These are phyloP conservation scores for Aspergillus fumigatiaffinis DNA, from an alignment of 2,329 filamentous ascomycete genomes.

Conservation along the genomic window DNA sequence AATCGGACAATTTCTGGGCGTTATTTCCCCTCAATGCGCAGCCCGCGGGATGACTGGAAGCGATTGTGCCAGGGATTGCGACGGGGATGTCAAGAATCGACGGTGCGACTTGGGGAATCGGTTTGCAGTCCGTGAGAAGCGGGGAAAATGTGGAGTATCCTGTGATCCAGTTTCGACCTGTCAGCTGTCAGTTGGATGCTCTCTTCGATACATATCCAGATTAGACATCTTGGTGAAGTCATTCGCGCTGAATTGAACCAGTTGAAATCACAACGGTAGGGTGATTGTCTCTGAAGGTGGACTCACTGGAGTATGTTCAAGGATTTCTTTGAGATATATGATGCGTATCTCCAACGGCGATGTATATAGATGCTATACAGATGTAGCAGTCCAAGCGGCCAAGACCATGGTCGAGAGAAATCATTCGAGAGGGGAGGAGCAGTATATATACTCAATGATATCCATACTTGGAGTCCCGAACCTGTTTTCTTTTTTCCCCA, in stretches of 20 bases:
- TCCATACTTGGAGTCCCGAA: neutral
- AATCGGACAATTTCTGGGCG: slow-evolving; percentile 4
- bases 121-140: slow-evolving; percentile 13
- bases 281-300: too few relatives aligned
- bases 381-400: too few relatives aligned
- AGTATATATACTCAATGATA: neutral
- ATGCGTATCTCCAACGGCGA: too few relatives aligned
- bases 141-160: slow-evolving; percentile 30
- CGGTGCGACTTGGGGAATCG: slow-evolving; percentile 9
- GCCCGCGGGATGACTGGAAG: slow-evolving; percentile 2
- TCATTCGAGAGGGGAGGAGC: neutral
- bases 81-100: neutral
- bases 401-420: neutral
- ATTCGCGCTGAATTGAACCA: too few relatives aligned
- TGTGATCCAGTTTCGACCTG: neutral
- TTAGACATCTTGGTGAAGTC: too few relatives aligned
- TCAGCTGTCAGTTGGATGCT: neutral
- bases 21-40: slow-evolving; percentile 6
- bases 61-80: slow-evolving; percentile 6
- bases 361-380: too few relatives aligned
- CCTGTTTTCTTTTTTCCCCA: slow-evolving; percentile 9
- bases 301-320: too few relatives aligned
- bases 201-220: neutral
- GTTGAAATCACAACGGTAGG: too few relatives aligned
- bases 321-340: too few relatives aligned